Evolutionary conservation across 1,139 yeast genomes (phyloP), one percentile per base, ranked within the genome.

Genomic region (Trichomonascaceae sp.): DNA sequence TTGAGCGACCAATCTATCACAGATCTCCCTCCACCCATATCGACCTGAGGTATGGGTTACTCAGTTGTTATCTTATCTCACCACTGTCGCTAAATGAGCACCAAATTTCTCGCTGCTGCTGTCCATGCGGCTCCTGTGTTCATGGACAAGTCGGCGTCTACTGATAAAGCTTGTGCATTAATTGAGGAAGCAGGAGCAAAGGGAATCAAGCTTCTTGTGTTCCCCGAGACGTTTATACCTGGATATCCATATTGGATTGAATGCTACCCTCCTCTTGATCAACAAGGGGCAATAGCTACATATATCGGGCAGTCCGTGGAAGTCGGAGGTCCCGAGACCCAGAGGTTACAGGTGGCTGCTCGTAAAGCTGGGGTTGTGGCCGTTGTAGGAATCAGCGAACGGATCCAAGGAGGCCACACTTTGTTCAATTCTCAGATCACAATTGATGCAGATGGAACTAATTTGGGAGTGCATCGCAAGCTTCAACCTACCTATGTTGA

Each of bases 171-270:
- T 2, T 24, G 53, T 15, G 27, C 53, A 3, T 48, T 56, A 27
- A 56, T 61, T 38, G 36, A 49, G n/a, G 64, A 63, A 45, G 61
- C 65, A 15, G 60, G 61, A 12, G 46, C 53, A 1, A 57, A 60
- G 39, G 68, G 69, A 24, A 68, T 67, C 9, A 60, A 59, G 45
- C 55, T 65, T 7, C 62, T 63, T 10, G 67, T 63, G 10, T 65
- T 63, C 54, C 67, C 69, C 32, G 69, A 66, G 48, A 55, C 61
- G 7, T 57, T 62, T 30, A 61, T 65, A 6, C 60, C 67, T 1
- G 64, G 64, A 48, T 66, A 63, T 57, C 68, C 69, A 51, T 55
- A 63, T 50, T 66, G 68, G 68, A 50, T 56, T 22, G 58, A 59
- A 10, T 54, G 57, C 18, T 58, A 61, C 24, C 61, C 63, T 10